These are phyloP conservation scores for Ogataea ramenticola DNA, from an alignment of 805 yeast genomes.

Conservation along the genomic window DNA sequence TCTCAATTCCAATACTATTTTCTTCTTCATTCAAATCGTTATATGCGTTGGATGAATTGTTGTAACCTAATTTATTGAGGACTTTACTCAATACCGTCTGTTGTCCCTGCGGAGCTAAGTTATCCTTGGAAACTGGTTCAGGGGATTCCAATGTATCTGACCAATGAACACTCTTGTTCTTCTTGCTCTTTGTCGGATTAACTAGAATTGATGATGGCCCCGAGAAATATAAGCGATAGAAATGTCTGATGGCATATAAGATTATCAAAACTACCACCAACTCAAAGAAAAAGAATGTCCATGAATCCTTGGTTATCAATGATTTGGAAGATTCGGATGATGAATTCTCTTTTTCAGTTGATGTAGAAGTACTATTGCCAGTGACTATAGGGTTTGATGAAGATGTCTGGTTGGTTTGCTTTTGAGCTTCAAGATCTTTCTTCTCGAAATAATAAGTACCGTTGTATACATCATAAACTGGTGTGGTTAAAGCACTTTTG, in stretches of 20 bases:
- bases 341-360: background rate
- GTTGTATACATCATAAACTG: constrained; percentile 17
- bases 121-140: background rate
- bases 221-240: constrained; percentile 15
- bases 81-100: constrained; percentile 13
- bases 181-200: constrained; percentile 6
- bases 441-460: constrained; percentile 6
- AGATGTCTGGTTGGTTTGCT: background rate
- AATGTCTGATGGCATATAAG: constrained; percentile 15
- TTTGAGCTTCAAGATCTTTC: constrained; percentile 1
- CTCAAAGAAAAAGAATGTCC: constrained; percentile 15
- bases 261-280: constrained; percentile 14
- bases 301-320: background rate
- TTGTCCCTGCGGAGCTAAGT: constrained; percentile 1
- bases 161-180: constrained; percentile 30
- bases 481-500: constrained; percentile 16
- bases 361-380: background rate
- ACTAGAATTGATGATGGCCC: constrained; percentile 12
- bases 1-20: constrained; percentile 30
- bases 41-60: constrained; percentile 10
- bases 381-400: background rate
- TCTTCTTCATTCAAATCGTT: constrained; percentile 22
- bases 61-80: constrained; percentile 28
- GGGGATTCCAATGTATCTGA: constrained; percentile 11
- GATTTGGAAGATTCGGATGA: background rate